These are phyloP conservation scores for Amylocarpus encephaloides DNA, from an alignment of 2,329 filamentous ascomycete species.

Conservation along the genomic window DNA sequence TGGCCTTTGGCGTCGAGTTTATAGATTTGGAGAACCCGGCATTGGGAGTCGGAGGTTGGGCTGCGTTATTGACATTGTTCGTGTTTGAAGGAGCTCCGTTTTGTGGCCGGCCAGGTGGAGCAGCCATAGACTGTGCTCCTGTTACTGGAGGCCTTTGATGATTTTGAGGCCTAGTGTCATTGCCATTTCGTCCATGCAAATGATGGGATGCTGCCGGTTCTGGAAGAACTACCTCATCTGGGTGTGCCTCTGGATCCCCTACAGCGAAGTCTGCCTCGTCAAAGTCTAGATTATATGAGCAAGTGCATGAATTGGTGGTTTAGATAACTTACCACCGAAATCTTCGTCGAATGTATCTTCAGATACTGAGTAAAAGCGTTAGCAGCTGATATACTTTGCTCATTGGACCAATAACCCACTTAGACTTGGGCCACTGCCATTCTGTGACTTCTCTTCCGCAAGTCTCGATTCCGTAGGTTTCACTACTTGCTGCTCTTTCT, in stretches of 20 bases:
- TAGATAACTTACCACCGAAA: conserved; percentile 41
- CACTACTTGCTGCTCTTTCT: conserved; percentile 29
- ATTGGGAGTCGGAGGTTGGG: conserved; percentile 30
- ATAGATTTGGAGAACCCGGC: conserved; percentile 24
- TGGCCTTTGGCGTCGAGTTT: conserved; percentile 12
- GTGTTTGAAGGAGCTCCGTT: conserved; percentile 10
- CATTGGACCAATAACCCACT: conserved; percentile 26
- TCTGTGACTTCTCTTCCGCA: conserved; percentile 21
- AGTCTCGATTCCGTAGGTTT: conserved; percentile 14
- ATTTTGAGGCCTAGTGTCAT: conserved; percentile 16
- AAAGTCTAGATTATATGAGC: conserved; percentile 49
- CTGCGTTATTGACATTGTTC: conserved; percentile 6
- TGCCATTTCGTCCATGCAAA: conserved; percentile 18
- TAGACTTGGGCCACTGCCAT: conserved; percentile 9
- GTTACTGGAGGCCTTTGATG: conserved; percentile 28
- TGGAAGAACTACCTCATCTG: conserved; percentile 66
- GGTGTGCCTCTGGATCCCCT: conserved; percentile 56
- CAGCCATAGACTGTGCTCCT: conserved; percentile 23
- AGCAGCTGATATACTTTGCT: conserved; percentile 22
- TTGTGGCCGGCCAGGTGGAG: conserved; percentile 26
- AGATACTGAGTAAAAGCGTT: conserved; percentile 30
- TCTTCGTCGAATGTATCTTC: conserved; percentile 43
- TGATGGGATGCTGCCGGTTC: conserved; percentile 23
- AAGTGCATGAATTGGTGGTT: conserved; percentile 30
- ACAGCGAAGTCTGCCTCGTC: conserved; percentile 73